Percentiles rank a stretch among this genome's conserved stretches.
Evolutionary conservation across 78 protist genomes (phyloP).

Genomic region (Chrysochromulina parva): DNA sequence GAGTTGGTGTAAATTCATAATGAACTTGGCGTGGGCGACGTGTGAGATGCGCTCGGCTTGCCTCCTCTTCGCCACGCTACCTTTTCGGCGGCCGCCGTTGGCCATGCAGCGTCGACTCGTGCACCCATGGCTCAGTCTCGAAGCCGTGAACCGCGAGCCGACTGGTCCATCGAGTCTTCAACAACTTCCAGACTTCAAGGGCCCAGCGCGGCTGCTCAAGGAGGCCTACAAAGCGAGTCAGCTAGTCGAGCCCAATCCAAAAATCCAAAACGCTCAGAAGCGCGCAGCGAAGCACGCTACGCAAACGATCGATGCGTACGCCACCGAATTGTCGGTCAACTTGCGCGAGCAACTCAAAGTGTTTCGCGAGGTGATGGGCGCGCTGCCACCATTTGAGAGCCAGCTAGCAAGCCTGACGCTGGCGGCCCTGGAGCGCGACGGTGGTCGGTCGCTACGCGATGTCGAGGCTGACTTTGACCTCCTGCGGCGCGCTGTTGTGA

Average conservation of each 20-base stretch:
- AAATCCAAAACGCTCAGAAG: neutral
- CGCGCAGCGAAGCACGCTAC: neutral
- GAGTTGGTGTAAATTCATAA: no score
- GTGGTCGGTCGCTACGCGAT: neutral
- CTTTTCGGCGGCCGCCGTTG: no score
- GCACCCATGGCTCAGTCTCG: no score
- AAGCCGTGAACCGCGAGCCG: neutral
- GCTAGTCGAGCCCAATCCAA: neutral
- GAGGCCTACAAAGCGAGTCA: no score
- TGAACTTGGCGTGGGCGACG: no score
- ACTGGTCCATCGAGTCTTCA: neutral
- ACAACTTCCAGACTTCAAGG: neutral
- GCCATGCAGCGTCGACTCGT: no score
- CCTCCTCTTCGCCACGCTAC: no score
- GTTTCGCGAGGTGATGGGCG: neutral
- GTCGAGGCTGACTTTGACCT: neutral
- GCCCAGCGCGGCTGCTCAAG: slow-evolving; percentile 1
- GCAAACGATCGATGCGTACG: neutral
- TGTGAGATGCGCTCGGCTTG: no score
- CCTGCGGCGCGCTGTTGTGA: neutral
- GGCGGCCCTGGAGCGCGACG: neutral
- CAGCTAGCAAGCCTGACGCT: neutral
- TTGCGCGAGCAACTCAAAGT: neutral
- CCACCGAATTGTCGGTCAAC: neutral
- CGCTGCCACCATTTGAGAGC: neutral